These are phyloP conservation scores for Pichia sp. DNA, from an alignment of 1,139 yeast species.

Conservation along the genomic window DNA sequence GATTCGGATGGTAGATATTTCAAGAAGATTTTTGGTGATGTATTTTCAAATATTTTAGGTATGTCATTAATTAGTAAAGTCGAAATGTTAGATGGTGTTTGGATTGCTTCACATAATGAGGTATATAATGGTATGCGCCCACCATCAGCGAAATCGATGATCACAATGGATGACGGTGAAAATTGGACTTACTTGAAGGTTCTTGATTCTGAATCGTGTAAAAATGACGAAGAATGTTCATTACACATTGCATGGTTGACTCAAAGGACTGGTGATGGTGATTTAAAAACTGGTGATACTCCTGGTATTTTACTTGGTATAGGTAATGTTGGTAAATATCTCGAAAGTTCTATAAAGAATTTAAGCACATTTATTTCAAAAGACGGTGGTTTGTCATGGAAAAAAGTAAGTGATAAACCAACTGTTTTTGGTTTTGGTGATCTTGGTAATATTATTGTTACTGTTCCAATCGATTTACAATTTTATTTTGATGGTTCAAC, in stretches of 20 bases:
- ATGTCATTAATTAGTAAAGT: slow-evolving; percentile 43
- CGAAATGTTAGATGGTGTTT: slow-evolving; percentile 62
- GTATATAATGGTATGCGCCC: slow-evolving; percentile 16
- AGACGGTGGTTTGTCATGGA: slow-evolving; percentile 78
- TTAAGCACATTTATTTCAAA: slow-evolving; percentile 58
- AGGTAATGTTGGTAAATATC: slow-evolving; percentile 50
- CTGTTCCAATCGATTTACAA: slow-evolving; percentile 37
- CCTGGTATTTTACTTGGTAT: slow-evolving; percentile 66
- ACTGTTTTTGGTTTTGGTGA: slow-evolving; percentile 66
- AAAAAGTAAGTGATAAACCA: slow-evolving; percentile 47
- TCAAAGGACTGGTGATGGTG: slow-evolving; percentile 58
- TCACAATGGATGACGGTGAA: slow-evolving; percentile 56
- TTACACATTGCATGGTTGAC: slow-evolving; percentile 49
- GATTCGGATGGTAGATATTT: slow-evolving; percentile 61
- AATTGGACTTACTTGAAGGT: slow-evolving; percentile 45
- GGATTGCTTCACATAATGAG: slow-evolving; percentile 39
- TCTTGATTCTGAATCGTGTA: slow-evolving; percentile 41
- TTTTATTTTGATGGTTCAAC: slow-evolving; percentile 12
- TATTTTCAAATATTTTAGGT: slow-evolving; percentile 37
- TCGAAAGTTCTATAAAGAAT: slow-evolving; percentile 38
- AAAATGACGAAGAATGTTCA: slow-evolving; percentile 43
- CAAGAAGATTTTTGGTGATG: slow-evolving; percentile 39
- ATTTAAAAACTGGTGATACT: slow-evolving; percentile 54
- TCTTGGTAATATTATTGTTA: slow-evolving; percentile 69
- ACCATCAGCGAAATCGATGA: slow-evolving; percentile 29